These are phyloP conservation scores for Cladobotryum protrusum DNA, from an alignment of 2,329 filamentous ascomycete species.

Conservation along the genomic window DNA sequence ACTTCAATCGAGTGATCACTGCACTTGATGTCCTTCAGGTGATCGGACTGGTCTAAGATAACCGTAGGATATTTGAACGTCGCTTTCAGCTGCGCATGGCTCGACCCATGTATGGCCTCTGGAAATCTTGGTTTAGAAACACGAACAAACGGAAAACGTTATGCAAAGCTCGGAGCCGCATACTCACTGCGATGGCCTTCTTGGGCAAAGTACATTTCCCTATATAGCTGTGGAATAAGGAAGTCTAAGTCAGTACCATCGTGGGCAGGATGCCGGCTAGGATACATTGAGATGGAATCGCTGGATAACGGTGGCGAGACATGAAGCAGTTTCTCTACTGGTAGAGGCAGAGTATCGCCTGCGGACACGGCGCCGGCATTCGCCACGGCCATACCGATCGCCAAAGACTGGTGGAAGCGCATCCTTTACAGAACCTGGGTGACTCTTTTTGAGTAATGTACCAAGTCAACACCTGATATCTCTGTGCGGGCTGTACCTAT, in stretches of 20 bases:
- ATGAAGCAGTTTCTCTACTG: background rate
- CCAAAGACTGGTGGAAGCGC: background rate
- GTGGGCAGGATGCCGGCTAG: background rate
- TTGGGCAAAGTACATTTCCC: background rate
- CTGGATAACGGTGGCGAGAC: background rate
- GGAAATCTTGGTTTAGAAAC: background rate
- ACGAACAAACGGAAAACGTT: background rate
- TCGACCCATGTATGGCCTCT: conserved; percentile 3
- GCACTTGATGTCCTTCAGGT: conserved; percentile 1
- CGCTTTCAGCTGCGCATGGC: background rate
- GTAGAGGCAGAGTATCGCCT: background rate
- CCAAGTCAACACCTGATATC: too few species aligned
- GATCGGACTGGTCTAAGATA: conserved; percentile 1
- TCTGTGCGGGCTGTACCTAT: too few species aligned
- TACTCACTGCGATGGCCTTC: conserved; percentile 7
- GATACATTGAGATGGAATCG: background rate
- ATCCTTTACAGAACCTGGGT: background rate
- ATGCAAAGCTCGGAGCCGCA: background rate
- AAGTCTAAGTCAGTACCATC: background rate
- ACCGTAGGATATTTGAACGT: conserved; percentile 3
- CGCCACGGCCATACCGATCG: background rate
- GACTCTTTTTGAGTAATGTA: too few species aligned
- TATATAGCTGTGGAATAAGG: background rate
- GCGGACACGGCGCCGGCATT: background rate
- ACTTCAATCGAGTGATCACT: background rate